Percentiles rank a stretch among this genome's conserved stretches.
Conservation (phyloP, 148 eudicot species). For the Oxyria digyna region DNA sequence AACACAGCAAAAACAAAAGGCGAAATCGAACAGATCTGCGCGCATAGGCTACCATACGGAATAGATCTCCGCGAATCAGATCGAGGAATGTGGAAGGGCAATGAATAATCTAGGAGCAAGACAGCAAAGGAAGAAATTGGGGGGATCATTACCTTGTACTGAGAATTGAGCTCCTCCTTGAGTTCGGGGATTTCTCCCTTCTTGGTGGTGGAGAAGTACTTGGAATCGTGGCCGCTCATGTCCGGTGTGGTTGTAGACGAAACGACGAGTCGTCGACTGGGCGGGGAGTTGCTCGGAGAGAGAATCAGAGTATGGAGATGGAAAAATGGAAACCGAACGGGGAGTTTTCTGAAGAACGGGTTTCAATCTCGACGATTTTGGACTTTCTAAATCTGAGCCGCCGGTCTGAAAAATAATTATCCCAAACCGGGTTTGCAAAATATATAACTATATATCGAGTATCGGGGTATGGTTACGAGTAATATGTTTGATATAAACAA, state of each 20-base stretch:
- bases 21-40: slow-evolving; percentile 20
- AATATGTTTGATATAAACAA: too few species aligned
- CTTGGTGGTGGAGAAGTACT: slow-evolving; percentile 97
- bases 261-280: background rate
- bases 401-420: background rate
- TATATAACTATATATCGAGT: too few species aligned
- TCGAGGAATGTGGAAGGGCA: background rate
- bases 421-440: background rate
- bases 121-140: background rate
- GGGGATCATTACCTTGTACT: slow-evolving; percentile 64
- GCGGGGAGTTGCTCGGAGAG: slow-evolving; percentile 6
- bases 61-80: slow-evolving; percentile 1
- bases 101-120: background rate
- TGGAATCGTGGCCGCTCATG: slow-evolving; percentile 99
- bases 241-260: background rate
- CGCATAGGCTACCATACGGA: background rate
- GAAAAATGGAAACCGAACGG: background rate
- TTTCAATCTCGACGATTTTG: background rate
- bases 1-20: background rate
- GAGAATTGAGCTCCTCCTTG: slow-evolving; percentile 99
- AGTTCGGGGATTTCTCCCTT: slow-evolving; percentile 99
- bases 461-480: too few species aligned
- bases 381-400: slow-evolving; percentile 2
- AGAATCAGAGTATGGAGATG: background rate
- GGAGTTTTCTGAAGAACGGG: background rate